Evolutionary conservation across 768 basidiomycete genomes (phyloP), one percentile per base, ranked within the genome.

Genomic region (Psilocybe tampanensis): DNA sequence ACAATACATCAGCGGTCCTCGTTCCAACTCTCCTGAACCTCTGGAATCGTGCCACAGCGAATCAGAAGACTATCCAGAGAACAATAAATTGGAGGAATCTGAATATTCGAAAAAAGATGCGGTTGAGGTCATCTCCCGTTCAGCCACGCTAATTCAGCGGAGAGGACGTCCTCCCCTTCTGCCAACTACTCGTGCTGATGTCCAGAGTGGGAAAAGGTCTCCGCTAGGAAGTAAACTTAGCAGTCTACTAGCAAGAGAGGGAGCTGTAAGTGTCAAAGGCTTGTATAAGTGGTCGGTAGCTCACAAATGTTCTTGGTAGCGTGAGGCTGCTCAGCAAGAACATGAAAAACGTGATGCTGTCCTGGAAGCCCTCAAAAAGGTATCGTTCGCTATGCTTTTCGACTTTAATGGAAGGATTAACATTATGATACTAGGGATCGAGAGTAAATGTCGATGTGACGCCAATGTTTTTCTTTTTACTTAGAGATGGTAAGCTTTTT

Each of bases 391-490:
- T 8, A 18, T 17, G 7, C 8, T 18, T 22, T 21, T 7, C 12
- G 19, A 39, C 29, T 8, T 47, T 21, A 11, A 39, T 15, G 4
- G 36, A 42, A 11, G n/a, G 42, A 24, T 19, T 33, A 47, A 13
- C 3, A 7, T 18, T 24, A 41, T 68, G 58, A 58, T 71, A n/a
- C n/a, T n/a, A 78, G 78, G 85, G 80, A 12, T 83, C 86, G 22
- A 78, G 86, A 51, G 80, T 88, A 12, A 73, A 80, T 33, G 83
- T 90, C 19, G 78, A 80, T 54, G 74, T 87, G 39, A 72, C 73
- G 32, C 85, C 89, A 2, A 77, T 90, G 73, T 88, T 78, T 64
- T 80, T 90, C 55, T 89, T 89, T 72, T 75, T 90, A 7, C 76
- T 85, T 60, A 77, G 84, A 56, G 82, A 89, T 65, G 88, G 88